Evolutionary conservation across 2,329 filamentous ascomycete genomes (phyloP).

Genomic region (Colletotrichum sojae): DNA sequence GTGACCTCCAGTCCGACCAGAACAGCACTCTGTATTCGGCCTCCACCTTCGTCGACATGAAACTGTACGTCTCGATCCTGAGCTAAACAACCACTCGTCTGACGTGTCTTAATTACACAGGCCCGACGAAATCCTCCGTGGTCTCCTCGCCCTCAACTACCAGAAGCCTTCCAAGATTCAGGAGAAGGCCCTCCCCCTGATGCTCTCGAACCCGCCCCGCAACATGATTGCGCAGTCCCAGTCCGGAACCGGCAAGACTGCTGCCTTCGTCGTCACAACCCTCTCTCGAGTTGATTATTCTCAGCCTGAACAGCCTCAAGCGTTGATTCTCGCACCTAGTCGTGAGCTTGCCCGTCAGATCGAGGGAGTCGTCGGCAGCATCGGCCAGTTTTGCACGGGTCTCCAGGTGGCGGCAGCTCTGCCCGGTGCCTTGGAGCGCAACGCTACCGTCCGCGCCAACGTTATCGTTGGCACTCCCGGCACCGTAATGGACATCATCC

Average conservation of each 20-base stretch:
- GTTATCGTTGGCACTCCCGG: constrained; percentile 95
- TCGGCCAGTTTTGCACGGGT: constrained; percentile 86
- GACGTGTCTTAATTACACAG: constrained; percentile 40
- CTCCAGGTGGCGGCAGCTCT: constrained; percentile 86
- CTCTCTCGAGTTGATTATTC: constrained; percentile 86
- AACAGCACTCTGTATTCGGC: constrained; percentile 91
- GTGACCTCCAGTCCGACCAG: constrained; percentile 87
- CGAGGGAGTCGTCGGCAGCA: constrained; percentile 83
- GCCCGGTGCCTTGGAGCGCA: constrained; percentile 80
- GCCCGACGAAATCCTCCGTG: constrained; percentile 76
- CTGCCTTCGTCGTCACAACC: constrained; percentile 94
- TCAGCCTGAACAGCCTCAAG: constrained; percentile 81
- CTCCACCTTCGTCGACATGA: constrained; percentile 86
- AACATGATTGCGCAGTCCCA: constrained; percentile 99
- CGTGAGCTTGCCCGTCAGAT: constrained; percentile 97
- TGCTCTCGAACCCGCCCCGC: constrained; percentile 86
- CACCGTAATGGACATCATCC: constrained; percentile 90
- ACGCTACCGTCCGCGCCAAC: constrained; percentile 78
- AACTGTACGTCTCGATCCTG: constrained; percentile 73
- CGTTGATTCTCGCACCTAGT: constrained; percentile 89
- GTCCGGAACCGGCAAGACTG: constrained; percentile 98
- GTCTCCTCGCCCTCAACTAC: constrained; percentile 87
- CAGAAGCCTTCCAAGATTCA: constrained; percentile 98
- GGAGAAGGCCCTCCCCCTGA: constrained; percentile 91
- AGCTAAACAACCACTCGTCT: not conserved